Percentiles rank a stretch among this genome's conserved stretches.
Conservation (phyloP, 768 basidiomycete species). For the Lactifluus volemus region DNA sequence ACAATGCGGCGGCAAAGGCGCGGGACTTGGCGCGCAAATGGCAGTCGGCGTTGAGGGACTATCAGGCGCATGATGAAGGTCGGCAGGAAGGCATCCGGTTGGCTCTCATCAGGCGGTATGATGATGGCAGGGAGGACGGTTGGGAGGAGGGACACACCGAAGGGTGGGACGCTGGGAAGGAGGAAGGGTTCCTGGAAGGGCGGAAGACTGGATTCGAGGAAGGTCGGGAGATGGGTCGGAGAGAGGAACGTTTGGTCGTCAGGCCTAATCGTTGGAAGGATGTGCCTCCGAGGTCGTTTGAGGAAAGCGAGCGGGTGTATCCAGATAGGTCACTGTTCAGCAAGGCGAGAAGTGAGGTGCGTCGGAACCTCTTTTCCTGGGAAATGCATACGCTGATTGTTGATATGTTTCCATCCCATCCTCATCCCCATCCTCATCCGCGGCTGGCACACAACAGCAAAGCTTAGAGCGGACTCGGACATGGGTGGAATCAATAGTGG, state of each 20-base stretch:
- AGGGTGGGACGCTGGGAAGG: constrained; percentile 12
- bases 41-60: constrained; percentile 17
- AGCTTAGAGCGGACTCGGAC: constrained; percentile 18
- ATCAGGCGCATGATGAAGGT: constrained; percentile 18
- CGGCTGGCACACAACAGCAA: background rate
- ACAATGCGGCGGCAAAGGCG: constrained; percentile 17
- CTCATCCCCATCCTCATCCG: background rate
- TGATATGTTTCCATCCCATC: background rate
- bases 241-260: constrained; percentile 9
- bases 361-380: background rate
- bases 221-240: constrained; percentile 7
- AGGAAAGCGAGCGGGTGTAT: background rate
- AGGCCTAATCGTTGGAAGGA: constrained; percentile 7
- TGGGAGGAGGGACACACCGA: constrained; percentile 17
- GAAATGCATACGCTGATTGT: background rate
- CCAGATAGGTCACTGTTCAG: background rate
- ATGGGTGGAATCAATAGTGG: constrained; percentile 15
- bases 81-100: constrained; percentile 16
- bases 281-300: background rate
- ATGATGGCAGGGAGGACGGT: constrained; percentile 18
- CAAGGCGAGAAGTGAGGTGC: constrained; percentile 5
- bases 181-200: constrained; percentile 17
- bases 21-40: constrained; percentile 17
- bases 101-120: constrained; percentile 15
- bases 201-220: constrained; percentile 13